Conservation (phyloP, 2,329 filamentous ascomycete genomes). For the Phialocephala sp. region DNA sequence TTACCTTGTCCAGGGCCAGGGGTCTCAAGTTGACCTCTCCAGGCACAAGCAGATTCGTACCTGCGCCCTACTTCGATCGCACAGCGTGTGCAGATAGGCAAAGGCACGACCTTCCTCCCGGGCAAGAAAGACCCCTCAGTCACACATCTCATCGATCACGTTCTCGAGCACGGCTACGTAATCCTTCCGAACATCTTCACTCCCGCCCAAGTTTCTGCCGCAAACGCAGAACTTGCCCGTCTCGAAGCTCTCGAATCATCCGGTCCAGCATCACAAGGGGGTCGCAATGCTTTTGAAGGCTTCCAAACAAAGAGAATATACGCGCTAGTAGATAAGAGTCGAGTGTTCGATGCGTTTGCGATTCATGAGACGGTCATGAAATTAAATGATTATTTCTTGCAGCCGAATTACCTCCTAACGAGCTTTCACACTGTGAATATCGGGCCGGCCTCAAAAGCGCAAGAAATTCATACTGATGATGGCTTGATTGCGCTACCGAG, state of each 20-base stretch:
- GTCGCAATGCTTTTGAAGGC: constrained; percentile 48
- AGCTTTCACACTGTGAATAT: constrained; percentile 48
- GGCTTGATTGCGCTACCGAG: constrained; percentile 39
- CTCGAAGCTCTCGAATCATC: constrained; percentile 35
- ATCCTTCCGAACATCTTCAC: constrained; percentile 45
- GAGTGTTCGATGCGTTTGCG: constrained; percentile 47
- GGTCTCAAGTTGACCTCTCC: neutral
- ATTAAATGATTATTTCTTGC: constrained; percentile 49
- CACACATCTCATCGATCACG: constrained; percentile 40
- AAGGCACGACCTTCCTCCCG: constrained; percentile 40
- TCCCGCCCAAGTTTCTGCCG: constrained; percentile 42
- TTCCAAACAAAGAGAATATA: constrained; percentile 48
- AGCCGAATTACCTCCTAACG: constrained; percentile 45
- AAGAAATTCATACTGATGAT: constrained; percentile 47
- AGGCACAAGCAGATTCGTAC: neutral
- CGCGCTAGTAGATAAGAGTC: constrained; percentile 47
- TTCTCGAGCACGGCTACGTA: constrained; percentile 47
- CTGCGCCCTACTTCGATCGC: constrained; percentile 18
- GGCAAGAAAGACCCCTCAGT: constrained; percentile 37
- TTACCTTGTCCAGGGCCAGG: neutral
- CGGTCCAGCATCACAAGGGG: constrained; percentile 42
- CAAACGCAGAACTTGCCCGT: constrained; percentile 45
- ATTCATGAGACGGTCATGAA: constrained; percentile 47
- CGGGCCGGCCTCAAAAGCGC: constrained; percentile 44
- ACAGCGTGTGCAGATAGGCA: constrained; percentile 35